Conservation (phyloP, 345 rosid species). For the Sonneratia caseolaris region DNA sequence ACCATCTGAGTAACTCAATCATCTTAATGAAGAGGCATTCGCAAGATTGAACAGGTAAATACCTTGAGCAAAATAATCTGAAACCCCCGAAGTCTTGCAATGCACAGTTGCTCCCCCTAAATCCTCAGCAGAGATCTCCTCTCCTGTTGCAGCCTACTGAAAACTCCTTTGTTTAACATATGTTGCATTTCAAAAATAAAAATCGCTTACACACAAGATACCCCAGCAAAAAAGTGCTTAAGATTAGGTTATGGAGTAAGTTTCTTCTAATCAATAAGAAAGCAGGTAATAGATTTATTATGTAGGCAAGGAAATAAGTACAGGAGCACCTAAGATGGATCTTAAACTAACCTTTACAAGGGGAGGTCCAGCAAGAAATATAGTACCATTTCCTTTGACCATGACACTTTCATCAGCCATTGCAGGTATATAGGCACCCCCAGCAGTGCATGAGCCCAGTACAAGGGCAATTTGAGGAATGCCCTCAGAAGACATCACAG, state of each 20-base stretch:
- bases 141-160: constrained; percentile 95
- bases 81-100: constrained; percentile 88
- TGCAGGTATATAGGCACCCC: constrained; percentile 97
- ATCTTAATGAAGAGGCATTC: constrained; percentile 4
- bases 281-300: neutral
- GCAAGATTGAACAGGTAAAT: constrained; percentile 4
- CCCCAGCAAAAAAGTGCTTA: neutral
- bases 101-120: constrained; percentile 86
- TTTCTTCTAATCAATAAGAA: neutral
- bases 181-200: neutral
- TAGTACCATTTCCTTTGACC: constrained; percentile 97
- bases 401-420: constrained; percentile 99
- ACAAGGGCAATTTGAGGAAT: constrained; percentile 93
- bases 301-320: neutral
- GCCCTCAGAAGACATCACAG: constrained; percentile 82
- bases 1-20: constrained; percentile 17
- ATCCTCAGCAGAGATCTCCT: constrained; percentile 90
- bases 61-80: constrained; percentile 99
- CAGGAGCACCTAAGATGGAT: neutral
- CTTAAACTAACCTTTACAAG: constrained; percentile 65
- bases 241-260: too few relatives aligned
- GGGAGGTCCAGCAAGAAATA: constrained; percentile 94
- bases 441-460: constrained; percentile 91
- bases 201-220: neutral
- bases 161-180: constrained; percentile 25